Evolutionary conservation across 352 stramenopile genomes (phyloP), one percentile per base, ranked within the genome.

Genomic region (Pythium volutum): DNA sequence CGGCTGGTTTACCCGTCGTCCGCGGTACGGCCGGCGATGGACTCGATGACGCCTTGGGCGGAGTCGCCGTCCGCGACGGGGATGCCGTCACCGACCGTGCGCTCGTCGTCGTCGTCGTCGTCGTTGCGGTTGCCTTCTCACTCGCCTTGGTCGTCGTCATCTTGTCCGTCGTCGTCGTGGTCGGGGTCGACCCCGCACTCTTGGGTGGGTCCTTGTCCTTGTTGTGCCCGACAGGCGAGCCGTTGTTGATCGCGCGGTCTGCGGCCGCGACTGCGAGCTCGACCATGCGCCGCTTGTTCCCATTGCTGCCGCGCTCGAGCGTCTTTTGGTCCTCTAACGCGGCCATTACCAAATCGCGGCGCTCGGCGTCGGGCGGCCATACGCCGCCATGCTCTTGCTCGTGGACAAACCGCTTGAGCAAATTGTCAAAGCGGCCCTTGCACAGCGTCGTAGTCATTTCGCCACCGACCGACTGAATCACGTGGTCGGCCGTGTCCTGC

Each of bases 401-500:
- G 16, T 34, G 31, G 18, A 34, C 25, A 34, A 66, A 66, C 14
- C 59, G 59, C 49, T 66, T 66, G 50, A 66, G 41, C 41, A 66
- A 15, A 31, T 66, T 66, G 15, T 60, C 59, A 27, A 55, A 66
- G 20, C 59, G 59, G 41, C 59, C 59, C 23, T 66, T 59, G 33
- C 59, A 66, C 26, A 67, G 53, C 16, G 47, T 55, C 42, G 41
- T 34, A 9, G 43, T 42, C 22, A 67, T 59, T 18, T 67, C 53
- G 34, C 34, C 36, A 22, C 60, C 60, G 18, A 39, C 39, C 4
- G 47, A 52, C 4, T n/a, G 18, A 3, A 36, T 20, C 1, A 67
- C 60, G 36, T 26, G 60, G 42, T 55, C 52, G 8, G 60, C 60
- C 2, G 60, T 42, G 46, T 67, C 22, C 22, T 58, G 60, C 60